A percentile compares a stretch with the other conserved stretches of the same genome.
Evolutionary conservation across 1,139 yeast species (phyloP).

Genomic region (Nakaseomyces delphensis): DNA sequence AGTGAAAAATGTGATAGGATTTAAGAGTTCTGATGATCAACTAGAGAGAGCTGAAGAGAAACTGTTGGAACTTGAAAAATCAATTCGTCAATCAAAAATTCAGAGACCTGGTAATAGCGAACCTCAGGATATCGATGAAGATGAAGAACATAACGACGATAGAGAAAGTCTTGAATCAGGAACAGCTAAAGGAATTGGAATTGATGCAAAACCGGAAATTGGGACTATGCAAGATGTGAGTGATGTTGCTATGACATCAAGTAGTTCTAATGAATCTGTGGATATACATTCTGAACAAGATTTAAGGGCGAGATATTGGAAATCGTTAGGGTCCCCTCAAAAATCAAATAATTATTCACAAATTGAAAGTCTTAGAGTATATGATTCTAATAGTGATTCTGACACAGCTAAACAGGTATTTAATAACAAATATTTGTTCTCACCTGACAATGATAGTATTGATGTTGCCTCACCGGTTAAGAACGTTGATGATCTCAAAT

Average conservation of each 20-base stretch:
- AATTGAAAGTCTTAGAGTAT: slow-evolving; percentile 2
- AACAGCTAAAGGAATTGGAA: not conserved
- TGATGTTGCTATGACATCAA: not conserved
- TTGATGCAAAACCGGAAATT: not conserved
- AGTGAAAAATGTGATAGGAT: slow-evolving; percentile 7
- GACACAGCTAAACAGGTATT: slow-evolving; percentile 1
- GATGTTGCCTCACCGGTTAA: slow-evolving; percentile 29
- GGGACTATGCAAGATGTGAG: not conserved
- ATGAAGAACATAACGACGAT: not conserved
- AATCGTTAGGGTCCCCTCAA: slow-evolving; percentile 12
- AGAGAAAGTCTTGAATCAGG: not conserved
- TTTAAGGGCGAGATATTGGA: slow-evolving; percentile 10
- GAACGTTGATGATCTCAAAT: slow-evolving; percentile 26
- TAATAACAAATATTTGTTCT: slow-evolving; percentile 24
- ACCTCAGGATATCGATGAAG: not conserved
- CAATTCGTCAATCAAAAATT: slow-evolving; percentile 1
- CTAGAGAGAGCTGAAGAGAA: slow-evolving; percentile 4
- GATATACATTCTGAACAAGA: not conserved
- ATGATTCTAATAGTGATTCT: not conserved
- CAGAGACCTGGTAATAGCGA: not conserved
- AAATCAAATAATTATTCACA: not conserved
- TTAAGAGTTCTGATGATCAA: not conserved
- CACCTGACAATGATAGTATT: slow-evolving; percentile 23
- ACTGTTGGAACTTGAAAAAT: slow-evolving; percentile 2
- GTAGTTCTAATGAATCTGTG: not conserved